A percentile compares a stretch with the other conserved stretches of the same genome.
phyloP scores from a whole-genome alignment of 202 grass and related monocot genomes.

The Zizania palustris region DNA sequence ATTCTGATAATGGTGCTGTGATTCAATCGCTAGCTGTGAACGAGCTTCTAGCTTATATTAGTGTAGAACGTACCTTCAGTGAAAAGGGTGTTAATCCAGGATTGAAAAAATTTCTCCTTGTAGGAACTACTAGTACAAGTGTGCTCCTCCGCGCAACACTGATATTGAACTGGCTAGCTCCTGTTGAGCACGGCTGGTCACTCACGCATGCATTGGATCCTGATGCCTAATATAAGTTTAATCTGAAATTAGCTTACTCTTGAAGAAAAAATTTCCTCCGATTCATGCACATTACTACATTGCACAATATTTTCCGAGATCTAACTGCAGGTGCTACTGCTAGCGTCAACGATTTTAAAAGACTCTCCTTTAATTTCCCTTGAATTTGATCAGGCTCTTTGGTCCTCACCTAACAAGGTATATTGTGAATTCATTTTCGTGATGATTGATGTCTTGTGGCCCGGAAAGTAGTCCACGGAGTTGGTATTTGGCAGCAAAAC shows the following conservation, averaged over 20 bases:
- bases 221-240: background rate
- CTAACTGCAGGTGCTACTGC: background rate
- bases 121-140: too few species aligned
- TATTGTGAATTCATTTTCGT: background rate
- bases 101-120: too few species aligned
- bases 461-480: background rate
- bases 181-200: too few species aligned
- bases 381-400: background rate
- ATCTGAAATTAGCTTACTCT: constrained; percentile 17
- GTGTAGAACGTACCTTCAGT: too few species aligned
- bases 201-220: background rate
- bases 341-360: constrained; percentile 16
- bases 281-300: constrained; percentile 12
- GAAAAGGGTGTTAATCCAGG: too few species aligned
- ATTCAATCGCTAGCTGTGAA: too few species aligned
- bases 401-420: constrained; percentile 7
- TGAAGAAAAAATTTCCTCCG: constrained; percentile 5
- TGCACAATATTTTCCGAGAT: constrained; percentile 19
- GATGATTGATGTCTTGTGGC: too few species aligned
- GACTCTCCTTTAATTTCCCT: constrained; percentile 22
- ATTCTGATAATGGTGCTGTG: too few species aligned
- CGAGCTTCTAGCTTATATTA: too few species aligned
- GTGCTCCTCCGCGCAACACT: too few species aligned
- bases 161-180: too few species aligned
- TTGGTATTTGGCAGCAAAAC: background rate